Evolutionary conservation across 1,284 basidiomycete genomes (phyloP), one percentile per base, ranked within the genome.

Genomic region (Neonothopanus nambi): DNA sequence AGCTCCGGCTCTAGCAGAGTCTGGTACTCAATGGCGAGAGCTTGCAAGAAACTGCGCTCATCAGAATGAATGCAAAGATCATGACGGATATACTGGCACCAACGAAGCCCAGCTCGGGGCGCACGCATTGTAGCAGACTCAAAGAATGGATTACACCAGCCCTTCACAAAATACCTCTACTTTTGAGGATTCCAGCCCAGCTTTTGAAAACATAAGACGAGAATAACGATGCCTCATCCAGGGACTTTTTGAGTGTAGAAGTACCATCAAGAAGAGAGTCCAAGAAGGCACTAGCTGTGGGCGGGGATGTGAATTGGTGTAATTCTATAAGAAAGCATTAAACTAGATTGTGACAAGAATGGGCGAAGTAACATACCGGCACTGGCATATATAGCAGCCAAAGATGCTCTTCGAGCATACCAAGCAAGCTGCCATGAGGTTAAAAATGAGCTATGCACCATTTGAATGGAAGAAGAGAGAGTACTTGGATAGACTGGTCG

Each of bases 251-350:
- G 0, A 81, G 59, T 1, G 65, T 60, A 1, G 72, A 66, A 1
- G 81, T 77, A 3, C 74, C 69, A 17, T 76, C 70, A 5, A 91
- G 71, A 2, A 89, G 74, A 5, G 75, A 69, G 41, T 85, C 80
- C n/a, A 91, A 71, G 68, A 91, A 90, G 1, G 70, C 67, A 21
- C 73, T 70, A 0, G 85, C 81, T 1, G 87, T 88, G 17, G 69
- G 61, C 4, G 89, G 86, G 1, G 89, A 90, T 0, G 79, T 78
- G 11, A 91, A 61, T 64, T 91, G 89, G 61, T 91, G 89, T 9
- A 91, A 70, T 67, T 91, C 89, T 85, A 18, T 18, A 9, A 47
- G 23, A 49, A 28, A 37, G 46, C 21, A 33, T 33, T 13, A 9
- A 33, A 2, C 13, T 33, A 33, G n/a, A 45, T 8, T 1, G n/a